Evolutionary conservation across 495 filamentous ascomycete genomes (phyloP).

Genomic region (Parathielavia hyrcaniae): DNA sequence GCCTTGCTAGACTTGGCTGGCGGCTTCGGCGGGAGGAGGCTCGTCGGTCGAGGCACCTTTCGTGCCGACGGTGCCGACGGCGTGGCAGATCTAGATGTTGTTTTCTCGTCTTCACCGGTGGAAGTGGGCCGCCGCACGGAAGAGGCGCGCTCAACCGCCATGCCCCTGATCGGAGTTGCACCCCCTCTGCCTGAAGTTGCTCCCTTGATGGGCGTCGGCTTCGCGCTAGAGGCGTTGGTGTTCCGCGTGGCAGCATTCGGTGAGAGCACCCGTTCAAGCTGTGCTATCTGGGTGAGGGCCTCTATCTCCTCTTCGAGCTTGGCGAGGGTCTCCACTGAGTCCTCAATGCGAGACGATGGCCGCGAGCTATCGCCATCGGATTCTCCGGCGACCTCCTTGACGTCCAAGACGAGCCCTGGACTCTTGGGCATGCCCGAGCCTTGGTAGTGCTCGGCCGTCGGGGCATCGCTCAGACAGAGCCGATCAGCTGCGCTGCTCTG

Average conservation of each 20-base stretch:
- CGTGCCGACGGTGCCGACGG: conserved; percentile 23
- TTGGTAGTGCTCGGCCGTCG: background rate
- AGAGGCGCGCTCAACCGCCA: conserved; percentile 24
- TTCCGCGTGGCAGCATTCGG: conserved; percentile 19
- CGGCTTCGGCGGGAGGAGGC: conserved; percentile 44
- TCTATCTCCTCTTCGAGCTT: conserved; percentile 63
- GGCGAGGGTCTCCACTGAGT: conserved; percentile 63
- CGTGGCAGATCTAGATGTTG: conserved; percentile 18
- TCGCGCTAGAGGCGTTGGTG: background rate
- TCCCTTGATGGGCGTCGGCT: conserved; percentile 16
- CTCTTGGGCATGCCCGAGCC: background rate
- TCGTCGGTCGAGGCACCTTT: conserved; percentile 32
- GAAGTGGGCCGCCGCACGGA: conserved; percentile 35
- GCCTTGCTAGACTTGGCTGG: conserved; percentile 52
- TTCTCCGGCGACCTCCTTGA: background rate
- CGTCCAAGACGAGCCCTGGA: background rate
- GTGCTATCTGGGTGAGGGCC: conserved; percentile 41
- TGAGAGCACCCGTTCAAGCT: conserved; percentile 35
- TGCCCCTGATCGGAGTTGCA: conserved; percentile 23
- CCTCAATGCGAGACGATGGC: conserved; percentile 53
- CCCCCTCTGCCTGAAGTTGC: conserved; percentile 19
- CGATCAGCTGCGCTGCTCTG: background rate
- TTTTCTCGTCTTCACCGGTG: conserved; percentile 29
- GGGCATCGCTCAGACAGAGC: background rate
- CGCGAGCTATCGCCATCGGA: conserved; percentile 32